phyloP scores from a whole-genome alignment of 768 basidiomycete species.

The Boletus bicolor region DNA sequence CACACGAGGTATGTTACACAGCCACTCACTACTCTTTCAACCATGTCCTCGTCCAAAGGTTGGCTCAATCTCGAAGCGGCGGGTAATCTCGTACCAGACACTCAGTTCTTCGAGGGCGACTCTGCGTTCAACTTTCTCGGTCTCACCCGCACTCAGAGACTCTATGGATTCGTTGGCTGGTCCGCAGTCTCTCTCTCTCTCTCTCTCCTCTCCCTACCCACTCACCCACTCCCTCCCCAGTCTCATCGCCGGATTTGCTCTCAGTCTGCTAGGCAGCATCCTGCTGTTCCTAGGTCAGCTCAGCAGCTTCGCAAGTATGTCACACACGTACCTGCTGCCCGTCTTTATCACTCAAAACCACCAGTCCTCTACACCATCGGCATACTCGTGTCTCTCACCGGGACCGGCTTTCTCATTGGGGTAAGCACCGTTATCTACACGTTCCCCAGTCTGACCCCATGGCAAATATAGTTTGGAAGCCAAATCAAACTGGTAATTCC shows the following conservation, averaged over 20 bases:
- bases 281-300: slow-evolving; percentile 71
- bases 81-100: slow-evolving; percentile 62
- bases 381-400: slow-evolving; percentile 75
- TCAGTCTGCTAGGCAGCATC: slow-evolving; percentile 77
- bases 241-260: slow-evolving; percentile 66
- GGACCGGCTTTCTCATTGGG: slow-evolving; percentile 89
- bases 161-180: slow-evolving; percentile 89
- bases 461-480: slow-evolving; percentile 55
- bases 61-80: slow-evolving; percentile 85
- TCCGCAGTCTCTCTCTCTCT: slow-evolving; percentile 32
- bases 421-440: slow-evolving; percentile 44
- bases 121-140: slow-evolving; percentile 81
- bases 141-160: slow-evolving; percentile 71
- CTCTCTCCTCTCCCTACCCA: not conserved
- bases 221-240: slow-evolving; percentile 37
- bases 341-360: not conserved
- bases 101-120: slow-evolving; percentile 84
- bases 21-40: slow-evolving; percentile 3
- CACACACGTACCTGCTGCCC: not conserved
- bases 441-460: slow-evolving; percentile 1
- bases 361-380: slow-evolving; percentile 81
- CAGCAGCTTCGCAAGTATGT: slow-evolving; percentile 71
- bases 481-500: slow-evolving; percentile 73
- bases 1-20: slow-evolving; percentile 25
- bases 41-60: slow-evolving; percentile 50